Base-by-base conservation (phyloP, 208 protist genomes). In the Jaenimonas drosophilae region DNA sequence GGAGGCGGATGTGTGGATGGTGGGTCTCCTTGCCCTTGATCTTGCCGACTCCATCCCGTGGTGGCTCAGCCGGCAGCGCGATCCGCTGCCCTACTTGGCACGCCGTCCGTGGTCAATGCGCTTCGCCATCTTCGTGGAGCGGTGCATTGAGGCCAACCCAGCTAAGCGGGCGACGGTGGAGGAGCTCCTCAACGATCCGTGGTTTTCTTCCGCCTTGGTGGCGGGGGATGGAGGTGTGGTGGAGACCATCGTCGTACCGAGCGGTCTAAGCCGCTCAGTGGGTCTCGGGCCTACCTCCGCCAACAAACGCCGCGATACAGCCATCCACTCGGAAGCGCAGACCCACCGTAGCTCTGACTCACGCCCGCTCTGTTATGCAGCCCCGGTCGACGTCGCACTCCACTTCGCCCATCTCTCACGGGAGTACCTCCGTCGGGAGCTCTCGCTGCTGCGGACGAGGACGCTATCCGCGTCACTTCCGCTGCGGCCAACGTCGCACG, bases 141-240 rank as follows among this genome's bases (percentile, higher is more conserved):
- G 59, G 5, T 94, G 87, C 50, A 37, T 82, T 33, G 44, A 49
- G 37, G 24, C 44, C 1, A 47, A 68, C 4, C 64, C 69, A n/a
- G 48, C 37, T 27, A 36, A 67, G 63, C 77, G 87, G 4, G 58
- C 74, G 11, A 73, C 63, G 26, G 67, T 52, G 21, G 61, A 43
- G 6, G 74, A 81, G 39, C 57, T 94, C 38, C 59, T 94, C 41
- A 24, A 63, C 7, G 73, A 94, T 59, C 60, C 65, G 31, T 94
- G 86, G 86, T 89, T 94, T 59, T 23, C 43, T 25, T 64, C 58
- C 12, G 49, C 44, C n/a, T 59, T 81, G 33, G 36, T 64, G 6
- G 64, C 61, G 33, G 57, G 73, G 14, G 19, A 2, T 0, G 32
- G 12, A 17, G 30, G 9, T 14, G 9, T 7, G 30, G 30, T 34